A percentile compares a stretch with the other conserved stretches of the same genome.
Conservation (phyloP, 768 basidiomycete species). For the Cystofilobasidium bisporidii region DNA sequence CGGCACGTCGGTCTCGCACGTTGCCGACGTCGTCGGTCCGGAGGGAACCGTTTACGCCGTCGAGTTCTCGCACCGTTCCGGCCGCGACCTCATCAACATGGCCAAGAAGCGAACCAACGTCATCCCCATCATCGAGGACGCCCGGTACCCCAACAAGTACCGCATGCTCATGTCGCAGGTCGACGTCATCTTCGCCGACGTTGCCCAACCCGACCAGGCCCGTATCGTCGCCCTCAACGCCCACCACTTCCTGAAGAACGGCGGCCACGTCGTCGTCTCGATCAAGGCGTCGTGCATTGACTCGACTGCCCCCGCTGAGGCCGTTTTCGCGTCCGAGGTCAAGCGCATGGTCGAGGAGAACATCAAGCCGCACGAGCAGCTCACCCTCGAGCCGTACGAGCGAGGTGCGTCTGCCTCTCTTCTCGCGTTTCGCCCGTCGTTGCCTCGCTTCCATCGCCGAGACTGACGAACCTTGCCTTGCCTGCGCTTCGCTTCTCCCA, state of each 20-base stretch:
- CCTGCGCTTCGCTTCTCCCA: not conserved
- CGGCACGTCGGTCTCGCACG: conserved; percentile 96
- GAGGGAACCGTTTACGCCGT: conserved; percentile 97
- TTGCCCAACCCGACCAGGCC: conserved; percentile 97
- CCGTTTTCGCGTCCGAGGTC: conserved; percentile 80
- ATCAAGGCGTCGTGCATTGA: conserved; percentile 99
- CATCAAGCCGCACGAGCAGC: conserved; percentile 91
- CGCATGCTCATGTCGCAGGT: conserved; percentile 92
- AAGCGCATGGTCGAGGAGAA: conserved; percentile 62
- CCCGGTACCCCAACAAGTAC: conserved; percentile 91
- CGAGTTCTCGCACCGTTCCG: conserved; percentile 92
- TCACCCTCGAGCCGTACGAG: conserved; percentile 67
- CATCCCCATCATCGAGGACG: conserved; percentile 96
- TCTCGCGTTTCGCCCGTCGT: not conserved
- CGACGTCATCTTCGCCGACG: conserved; percentile 95
- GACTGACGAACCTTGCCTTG: conserved; percentile 4
- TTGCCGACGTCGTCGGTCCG: conserved; percentile 96
- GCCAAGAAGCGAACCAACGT: conserved; percentile 99
- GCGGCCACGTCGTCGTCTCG: conserved; percentile 84
- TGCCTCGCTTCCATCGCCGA: not conserved
- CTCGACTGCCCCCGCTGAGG: conserved; percentile 78
- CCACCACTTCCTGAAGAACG: conserved; percentile 88
- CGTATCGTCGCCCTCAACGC: conserved; percentile 91
- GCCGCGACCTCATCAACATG: conserved; percentile 97
- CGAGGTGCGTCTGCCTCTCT: conserved; percentile 32